Evolutionary conservation across 169 alveolate genomes (phyloP), one percentile per base, ranked within the genome.

Genomic region (Cryptosporidium sp.): DNA sequence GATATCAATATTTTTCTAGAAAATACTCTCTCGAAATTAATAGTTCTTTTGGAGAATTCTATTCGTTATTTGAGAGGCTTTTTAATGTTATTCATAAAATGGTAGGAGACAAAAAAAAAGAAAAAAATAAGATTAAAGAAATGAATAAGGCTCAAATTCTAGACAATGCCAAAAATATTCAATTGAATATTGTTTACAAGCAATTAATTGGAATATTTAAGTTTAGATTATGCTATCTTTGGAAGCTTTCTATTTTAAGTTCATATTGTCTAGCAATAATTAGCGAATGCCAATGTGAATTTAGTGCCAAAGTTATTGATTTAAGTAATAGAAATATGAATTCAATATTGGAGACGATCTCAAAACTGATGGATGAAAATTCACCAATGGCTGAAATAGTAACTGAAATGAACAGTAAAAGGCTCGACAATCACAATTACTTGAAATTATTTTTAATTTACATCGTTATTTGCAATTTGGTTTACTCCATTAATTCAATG

Each of bases 201-300:
- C 89, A 80, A 80, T n/a, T 80, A 14, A 26, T 61, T 23, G 74
- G 50, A 29, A 65, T 80, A 48, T 1, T 65, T n/a, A 65, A 21
- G 12, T 59, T 58, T 65, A 80, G 43, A 21, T 45, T 29, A 26
- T 48, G 33, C 45, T 37, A 18, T 14, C 5, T 59, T 7, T 41
- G 73, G 73, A 48, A 80, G 29, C n/a, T 80, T n/a, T 26, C 73
- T 9, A 37, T 41, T 45, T 71, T 48, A 23, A 31, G n/a, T 3
- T 80, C 67, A n/a, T 29, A 14, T 41, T 62, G 39, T 41, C 8
- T 80, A 26, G 51, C 43, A 16, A 2, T 62, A 61, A 31, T n/a
- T 23, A 33, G 21, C 39, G 6, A 55, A 3, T 26, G 10, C 14
- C 29, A 65, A 2, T 8, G 8, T 21, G 9, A 33, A 9, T 65